These are phyloP conservation scores for Aspergillus pseudotamarii DNA, from an alignment of 2,329 filamentous ascomycete genomes.

Conservation along the genomic window DNA sequence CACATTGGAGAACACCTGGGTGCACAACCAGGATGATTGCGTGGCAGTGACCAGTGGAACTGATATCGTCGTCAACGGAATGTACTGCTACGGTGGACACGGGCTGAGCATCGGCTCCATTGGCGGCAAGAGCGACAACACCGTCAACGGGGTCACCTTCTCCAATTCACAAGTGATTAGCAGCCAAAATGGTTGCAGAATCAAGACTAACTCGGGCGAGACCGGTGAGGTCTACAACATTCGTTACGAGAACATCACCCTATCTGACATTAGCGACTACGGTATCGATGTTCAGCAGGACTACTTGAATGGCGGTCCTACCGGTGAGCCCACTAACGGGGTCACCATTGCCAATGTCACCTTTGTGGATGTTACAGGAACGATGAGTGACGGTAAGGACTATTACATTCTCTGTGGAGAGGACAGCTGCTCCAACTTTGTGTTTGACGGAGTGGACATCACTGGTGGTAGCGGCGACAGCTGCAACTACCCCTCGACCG, in stretches of 20 bases:
- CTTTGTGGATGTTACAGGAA: constrained; percentile 33
- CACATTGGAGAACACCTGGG: constrained; percentile 46
- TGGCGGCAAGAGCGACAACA: constrained; percentile 56
- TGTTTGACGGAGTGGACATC: constrained; percentile 52
- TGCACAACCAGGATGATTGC: constrained; percentile 49
- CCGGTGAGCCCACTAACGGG: constrained; percentile 38
- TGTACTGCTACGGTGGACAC: constrained; percentile 44
- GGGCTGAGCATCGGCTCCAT: constrained; percentile 38
- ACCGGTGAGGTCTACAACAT: constrained; percentile 57
- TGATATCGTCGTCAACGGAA: constrained; percentile 27
- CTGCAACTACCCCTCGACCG: constrained; percentile 29
- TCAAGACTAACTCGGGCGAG: constrained; percentile 56
- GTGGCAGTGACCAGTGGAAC: constrained; percentile 34
- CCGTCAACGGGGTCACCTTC: constrained; percentile 56
- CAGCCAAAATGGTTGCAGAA: constrained; percentile 34
- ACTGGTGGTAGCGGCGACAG: constrained; percentile 53
- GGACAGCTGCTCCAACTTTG: constrained; percentile 51
- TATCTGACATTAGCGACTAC: constrained; percentile 53
- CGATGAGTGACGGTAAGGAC: constrained; percentile 35
- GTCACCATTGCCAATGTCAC: constrained; percentile 43
- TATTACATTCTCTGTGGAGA: constrained; percentile 59
- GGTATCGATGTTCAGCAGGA: constrained; percentile 58
- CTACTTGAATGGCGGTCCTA: constrained; percentile 51
- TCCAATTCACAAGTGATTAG: constrained; percentile 53
- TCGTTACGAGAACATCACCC: constrained; percentile 56